Conservation (phyloP, 2,329 filamentous ascomycete genomes). For the Dactylellina haptotyla region DNA sequence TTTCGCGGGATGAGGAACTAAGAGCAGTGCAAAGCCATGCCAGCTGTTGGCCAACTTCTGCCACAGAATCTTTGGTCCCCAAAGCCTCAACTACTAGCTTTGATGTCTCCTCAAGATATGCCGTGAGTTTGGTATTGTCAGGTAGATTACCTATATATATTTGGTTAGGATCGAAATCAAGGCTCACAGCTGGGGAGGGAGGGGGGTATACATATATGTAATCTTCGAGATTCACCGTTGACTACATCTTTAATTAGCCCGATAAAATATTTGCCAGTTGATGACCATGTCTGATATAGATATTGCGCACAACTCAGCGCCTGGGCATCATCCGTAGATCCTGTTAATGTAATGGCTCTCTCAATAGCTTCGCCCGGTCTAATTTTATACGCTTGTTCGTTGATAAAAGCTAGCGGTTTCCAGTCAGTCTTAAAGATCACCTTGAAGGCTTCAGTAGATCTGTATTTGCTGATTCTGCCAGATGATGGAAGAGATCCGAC, state of each 20-base stretch:
- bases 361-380: conserved; percentile 18
- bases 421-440: conserved; percentile 2
- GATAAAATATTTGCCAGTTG: conserved; percentile 16
- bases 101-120: conserved; percentile 7
- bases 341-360: conserved; percentile 55
- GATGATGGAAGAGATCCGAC: conserved; percentile 14
- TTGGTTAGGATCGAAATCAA: not conserved
- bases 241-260: conserved; percentile 26
- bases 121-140: conserved; percentile 8
- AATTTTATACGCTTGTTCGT: conserved; percentile 20
- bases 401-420: conserved; percentile 28
- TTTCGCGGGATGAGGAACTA: conserved; percentile 56
- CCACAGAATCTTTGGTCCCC: conserved; percentile 54
- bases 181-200: conserved; percentile 1
- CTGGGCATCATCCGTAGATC: conserved; percentile 55
- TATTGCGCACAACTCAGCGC: conserved; percentile 57
- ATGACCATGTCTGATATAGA: conserved; percentile 56
- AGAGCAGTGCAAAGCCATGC: conserved; percentile 61
- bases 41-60: conserved; percentile 61
- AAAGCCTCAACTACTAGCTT: conserved; percentile 13
- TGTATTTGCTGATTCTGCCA: conserved; percentile 35
- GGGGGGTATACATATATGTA: conserved; percentile 6
- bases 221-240: not conserved
- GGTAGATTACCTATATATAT: conserved; percentile 14
- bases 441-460: conserved; percentile 18